Evolutionary conservation across 1,139 yeast genomes (phyloP), one percentile per base, ranked within the genome.

Genomic region (Hyphopichia khmerensis): DNA sequence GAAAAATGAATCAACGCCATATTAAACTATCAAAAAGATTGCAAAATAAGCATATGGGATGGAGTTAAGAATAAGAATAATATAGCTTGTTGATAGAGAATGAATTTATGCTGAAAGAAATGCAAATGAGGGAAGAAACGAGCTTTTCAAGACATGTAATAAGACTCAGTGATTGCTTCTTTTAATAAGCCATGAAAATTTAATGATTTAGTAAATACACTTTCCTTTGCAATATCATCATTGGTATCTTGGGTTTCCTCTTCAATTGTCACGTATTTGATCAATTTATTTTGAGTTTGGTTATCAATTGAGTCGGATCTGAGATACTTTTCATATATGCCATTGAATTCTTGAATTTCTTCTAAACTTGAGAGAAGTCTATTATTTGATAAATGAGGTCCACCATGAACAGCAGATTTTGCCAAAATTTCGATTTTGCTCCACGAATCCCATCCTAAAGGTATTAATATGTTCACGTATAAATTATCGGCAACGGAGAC

Each of bases 401-500:
- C 38, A 44, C 43, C 38, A 27, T 16, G 27, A 33, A 24, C 34
- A 15, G 19, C 42, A 3, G 73, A 55, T 38, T 62, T 64, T 6
- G 76, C 70, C 23, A 80, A 50, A 0, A 81, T 63, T 14, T 62
- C 51, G 19, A 82, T 80, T 48, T 79, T 75, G 18, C 67, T 64
- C 69, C 74, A 67, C 3, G 80, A 62, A 48, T 82, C 89, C 64
- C 75, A 65, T 0, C 75, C 78, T 10, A 48, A 43, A 0, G 84
- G 83, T 2, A 86, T 70, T 30, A 67, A 55, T 15, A 83, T 56
- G 15, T 43, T 41, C 29, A 50, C 38, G 15, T 18, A 15, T 4
- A 39, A 5, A 24, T 17, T 21, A 5, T 27, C 38, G 9, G 27
- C 10, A 2, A 33, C 21, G 18, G 16, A 19, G 4, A 19, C 8